Evolutionary conservation across 345 rosid genomes (phyloP), one percentile per base, ranked within the genome.

Genomic region (Cardamine resedifolia): DNA sequence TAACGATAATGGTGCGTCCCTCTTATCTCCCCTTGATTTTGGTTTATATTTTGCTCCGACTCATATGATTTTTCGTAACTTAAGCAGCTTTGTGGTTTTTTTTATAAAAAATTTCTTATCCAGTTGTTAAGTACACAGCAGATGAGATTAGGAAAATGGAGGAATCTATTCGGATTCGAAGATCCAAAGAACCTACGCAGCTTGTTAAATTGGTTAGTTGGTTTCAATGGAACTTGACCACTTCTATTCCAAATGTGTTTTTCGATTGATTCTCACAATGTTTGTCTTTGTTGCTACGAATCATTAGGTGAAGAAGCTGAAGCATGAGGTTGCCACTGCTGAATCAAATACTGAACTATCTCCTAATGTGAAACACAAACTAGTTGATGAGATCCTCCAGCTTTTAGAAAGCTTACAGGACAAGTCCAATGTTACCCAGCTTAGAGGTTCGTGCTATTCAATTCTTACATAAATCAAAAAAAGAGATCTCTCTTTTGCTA

Each of bases 111-210:
- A n/a, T n/a, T 43, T 62, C 3, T 44, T 64, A 75, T 66, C 39
- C 73, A 92, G 99, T 64, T 77, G 89, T 82, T 50, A 86, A 79
- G 62, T 96, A 88, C 65, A 84, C 95, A 11, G 83, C 88, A 27
- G 92, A 85, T 77, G 97, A 92, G 96, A 85, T 90, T 82, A 83
- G 73, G 84, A 86, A 77, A 80, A 96, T 90, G 96, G 90, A 90
- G 81, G 98, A 92, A 68, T 90, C 97, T 9, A 71, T 81, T 55
- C 89, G 85, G 85, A 87, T 96, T 83, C 92, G 99, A 65, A 87
- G 85, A 80, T 88, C 83, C 0, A 85, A 84, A 62, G 78, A 88
- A 71, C 90, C 98, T 26, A 9, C 63, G 19, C 66, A 81, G 80
- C 95, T 96, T 74, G 53, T 84, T 75, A 76, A 81, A 75, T 66